These are phyloP conservation scores for Monosporascus sp. DNA, from an alignment of 2,329 filamentous ascomycete species.

Conservation along the genomic window DNA sequence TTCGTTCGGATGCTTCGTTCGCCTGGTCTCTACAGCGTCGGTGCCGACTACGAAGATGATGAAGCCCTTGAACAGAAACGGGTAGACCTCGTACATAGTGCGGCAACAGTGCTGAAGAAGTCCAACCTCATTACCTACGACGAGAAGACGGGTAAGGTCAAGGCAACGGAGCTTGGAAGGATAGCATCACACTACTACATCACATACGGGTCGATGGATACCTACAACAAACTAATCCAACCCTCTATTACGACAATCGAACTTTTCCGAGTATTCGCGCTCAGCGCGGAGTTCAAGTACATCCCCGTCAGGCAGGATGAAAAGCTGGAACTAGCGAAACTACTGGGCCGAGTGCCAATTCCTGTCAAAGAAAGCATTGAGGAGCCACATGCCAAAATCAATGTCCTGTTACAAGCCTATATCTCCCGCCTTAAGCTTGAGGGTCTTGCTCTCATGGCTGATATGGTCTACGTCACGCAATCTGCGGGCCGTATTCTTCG, in stretches of 20 bases:
- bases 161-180: conserved; percentile 87
- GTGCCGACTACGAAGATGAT: conserved; percentile 91
- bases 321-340: conserved; percentile 90
- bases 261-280: conserved; percentile 90
- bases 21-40: conserved; percentile 90
- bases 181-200: conserved; percentile 99
- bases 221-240: conserved; percentile 92
- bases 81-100: conserved; percentile 95
- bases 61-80: conserved; percentile 89
- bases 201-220: conserved; percentile 91
- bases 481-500: conserved; percentile 93
- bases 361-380: conserved; percentile 97
- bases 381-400: conserved; percentile 96
- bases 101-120: conserved; percentile 79
- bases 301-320: conserved; percentile 97
- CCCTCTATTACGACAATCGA: conserved; percentile 91
- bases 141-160: conserved; percentile 81
- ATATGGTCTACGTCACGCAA: conserved; percentile 97
- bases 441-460: conserved; percentile 91
- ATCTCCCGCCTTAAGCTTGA: conserved; percentile 93
- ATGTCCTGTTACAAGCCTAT: conserved; percentile 92
- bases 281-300: conserved; percentile 98
- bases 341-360: conserved; percentile 84
- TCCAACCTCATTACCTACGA: conserved; percentile 92
- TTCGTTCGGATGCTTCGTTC: conserved; percentile 97